These are phyloP conservation scores for Candolleomyces aberdarensis DNA, from an alignment of 768 basidiomycete species.

Conservation along the genomic window DNA sequence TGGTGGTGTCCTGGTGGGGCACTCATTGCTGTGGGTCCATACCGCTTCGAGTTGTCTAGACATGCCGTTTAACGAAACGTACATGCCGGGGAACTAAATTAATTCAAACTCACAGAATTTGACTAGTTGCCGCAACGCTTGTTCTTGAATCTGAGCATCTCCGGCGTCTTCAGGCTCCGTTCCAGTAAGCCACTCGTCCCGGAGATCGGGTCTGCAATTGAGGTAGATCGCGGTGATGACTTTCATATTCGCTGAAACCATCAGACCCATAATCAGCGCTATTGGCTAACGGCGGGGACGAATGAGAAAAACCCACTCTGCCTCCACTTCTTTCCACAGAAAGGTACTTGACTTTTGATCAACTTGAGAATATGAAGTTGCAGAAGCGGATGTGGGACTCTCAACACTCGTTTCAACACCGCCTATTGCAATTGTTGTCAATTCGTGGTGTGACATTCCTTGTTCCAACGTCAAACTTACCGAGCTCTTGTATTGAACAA, in stretches of 20 bases:
- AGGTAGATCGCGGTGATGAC: constrained; percentile 98
- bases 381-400: constrained; percentile 90
- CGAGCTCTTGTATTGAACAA: constrained; percentile 97
- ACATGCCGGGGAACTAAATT: not conserved
- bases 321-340: constrained; percentile 96
- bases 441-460: not conserved
- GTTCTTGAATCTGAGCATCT: constrained; percentile 96
- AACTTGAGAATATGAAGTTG: constrained; percentile 94
- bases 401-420: constrained; percentile 90
- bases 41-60: constrained; percentile 83
- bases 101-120: constrained; percentile 76
- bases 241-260: constrained; percentile 90
- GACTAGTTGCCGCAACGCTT: constrained; percentile 88
- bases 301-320: constrained; percentile 60
- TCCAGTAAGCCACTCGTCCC: constrained; percentile 97
- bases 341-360: constrained; percentile 98
- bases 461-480: constrained; percentile 41
- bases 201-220: constrained; percentile 93
- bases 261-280: not conserved
- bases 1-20: constrained; percentile 57
- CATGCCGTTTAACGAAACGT: not conserved
- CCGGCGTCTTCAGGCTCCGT: constrained; percentile 87
- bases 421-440: constrained; percentile 48
- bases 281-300: not conserved
- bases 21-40: constrained; percentile 58